These are phyloP conservation scores for Rosellinia necatrix DNA, from an alignment of 2,329 filamentous ascomycete genomes.

Conservation along the genomic window DNA sequence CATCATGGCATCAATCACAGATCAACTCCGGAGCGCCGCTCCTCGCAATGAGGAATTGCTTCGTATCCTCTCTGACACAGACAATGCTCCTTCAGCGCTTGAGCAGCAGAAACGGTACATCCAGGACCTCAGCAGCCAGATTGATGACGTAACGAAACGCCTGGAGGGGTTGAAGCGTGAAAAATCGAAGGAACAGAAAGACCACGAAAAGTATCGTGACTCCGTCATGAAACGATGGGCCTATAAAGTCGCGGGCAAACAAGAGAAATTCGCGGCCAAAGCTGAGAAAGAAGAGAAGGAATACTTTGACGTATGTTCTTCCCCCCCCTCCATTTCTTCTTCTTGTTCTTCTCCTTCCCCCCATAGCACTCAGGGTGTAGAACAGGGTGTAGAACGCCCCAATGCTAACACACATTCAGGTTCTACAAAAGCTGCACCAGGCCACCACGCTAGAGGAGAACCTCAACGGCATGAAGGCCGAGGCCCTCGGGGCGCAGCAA, in stretches of 20 bases:
- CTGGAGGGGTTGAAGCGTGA: slow-evolving; percentile 47
- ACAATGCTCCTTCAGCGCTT: slow-evolving; percentile 52
- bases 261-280: slow-evolving; percentile 53
- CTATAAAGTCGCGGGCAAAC: slow-evolving; percentile 55
- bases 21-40: slow-evolving; percentile 47
- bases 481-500: slow-evolving; percentile 44
- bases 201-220: slow-evolving; percentile 59
- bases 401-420: background rate
- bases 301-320: slow-evolving; percentile 56
- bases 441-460: slow-evolving; percentile 49
- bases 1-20: slow-evolving; percentile 37
- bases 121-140: slow-evolving; percentile 49
- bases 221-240: slow-evolving; percentile 56
- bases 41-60: slow-evolving; percentile 51
- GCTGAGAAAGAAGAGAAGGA: slow-evolving; percentile 59
- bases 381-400: too few species aligned
- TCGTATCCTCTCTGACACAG: slow-evolving; percentile 51
- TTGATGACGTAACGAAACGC: slow-evolving; percentile 43
- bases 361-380: too few species aligned
- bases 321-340: too few species aligned
- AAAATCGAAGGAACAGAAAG: slow-evolving; percentile 53
- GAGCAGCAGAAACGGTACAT: slow-evolving; percentile 52
- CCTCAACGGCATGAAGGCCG: slow-evolving; percentile 45
- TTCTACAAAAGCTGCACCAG: slow-evolving; percentile 51
- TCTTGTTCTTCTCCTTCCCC: too few species aligned